These are phyloP conservation scores for Ensete glaucum DNA, from an alignment of 176 grass and related monocot species.

Conservation along the genomic window DNA sequence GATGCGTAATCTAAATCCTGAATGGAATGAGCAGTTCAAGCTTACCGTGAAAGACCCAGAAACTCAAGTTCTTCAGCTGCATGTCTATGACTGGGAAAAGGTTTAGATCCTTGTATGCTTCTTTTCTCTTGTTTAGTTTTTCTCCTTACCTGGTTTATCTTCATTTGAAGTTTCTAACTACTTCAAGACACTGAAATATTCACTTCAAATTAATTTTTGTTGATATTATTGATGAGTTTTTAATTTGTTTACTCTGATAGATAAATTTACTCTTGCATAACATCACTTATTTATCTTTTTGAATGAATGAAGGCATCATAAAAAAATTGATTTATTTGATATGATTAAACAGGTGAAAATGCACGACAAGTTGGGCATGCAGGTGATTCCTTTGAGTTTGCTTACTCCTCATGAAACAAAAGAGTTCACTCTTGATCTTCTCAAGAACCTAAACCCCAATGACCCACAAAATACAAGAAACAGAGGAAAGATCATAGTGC, in stretches of 20 bases:
- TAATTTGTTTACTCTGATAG: background rate
- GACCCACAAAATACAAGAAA: conserved; percentile 74
- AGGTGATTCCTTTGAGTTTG: conserved; percentile 64
- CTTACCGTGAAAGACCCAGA: conserved; percentile 88
- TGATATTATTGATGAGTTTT: background rate
- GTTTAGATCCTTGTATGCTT: conserved; percentile 30
- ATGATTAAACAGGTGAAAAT: conserved; percentile 48
- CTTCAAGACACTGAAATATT: too few species aligned
- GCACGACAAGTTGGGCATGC: conserved; percentile 90
- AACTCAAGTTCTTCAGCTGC: conserved; percentile 91
- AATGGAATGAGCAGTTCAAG: conserved; percentile 96
- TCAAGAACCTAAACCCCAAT: conserved; percentile 69
- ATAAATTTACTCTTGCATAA: conserved; percentile 11
- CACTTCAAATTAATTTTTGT: too few species aligned
- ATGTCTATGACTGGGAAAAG: conserved; percentile 98
- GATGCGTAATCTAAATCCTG: conserved; percentile 81
- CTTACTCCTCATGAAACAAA: conserved; percentile 64
- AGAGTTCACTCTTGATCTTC: conserved; percentile 70
- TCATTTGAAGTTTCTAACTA: background rate
- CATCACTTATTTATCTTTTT: conserved; percentile 2
- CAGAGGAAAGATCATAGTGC: conserved; percentile 66
- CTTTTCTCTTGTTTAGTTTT: conserved; percentile 3
- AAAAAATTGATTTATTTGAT: background rate
- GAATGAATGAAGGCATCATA: background rate
- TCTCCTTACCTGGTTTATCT: background rate